Evolutionary conservation across 2,329 filamentous ascomycete genomes (phyloP), one percentile per base, ranked within the genome.

Genomic region (Gnomoniopsis sp.): DNA sequence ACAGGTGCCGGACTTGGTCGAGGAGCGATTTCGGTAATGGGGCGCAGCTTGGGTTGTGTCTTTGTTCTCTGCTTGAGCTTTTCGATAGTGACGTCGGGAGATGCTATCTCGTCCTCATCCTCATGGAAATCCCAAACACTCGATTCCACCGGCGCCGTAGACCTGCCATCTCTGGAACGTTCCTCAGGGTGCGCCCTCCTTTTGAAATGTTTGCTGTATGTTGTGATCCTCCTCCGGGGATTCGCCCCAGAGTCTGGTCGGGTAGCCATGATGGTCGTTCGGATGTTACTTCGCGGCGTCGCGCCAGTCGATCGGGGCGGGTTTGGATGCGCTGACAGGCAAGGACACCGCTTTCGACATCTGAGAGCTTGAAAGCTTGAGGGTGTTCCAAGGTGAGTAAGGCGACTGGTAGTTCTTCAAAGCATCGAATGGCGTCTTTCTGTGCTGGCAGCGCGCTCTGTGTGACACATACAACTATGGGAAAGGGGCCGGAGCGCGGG

Each of bases 131-230:
- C 60, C 60, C 60, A 62, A 26, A 62, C 51, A 49, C 60, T 62
- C 6, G 60, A 57, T 52, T 62, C 60, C 21, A 54, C 53, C 33
- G 60, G 60, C 8, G 60, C 60, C 26, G 60, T 62, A 3, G 51
- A 53, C 8, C 60, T 51, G 22, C 60, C 60, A 52, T 62, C 47
- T 43, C 47, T 53, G 17, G 53, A 41, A 38, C 50, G 52, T 49
- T 59, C 52, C 41, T 62, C 58, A 2, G 63, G 43, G 21, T 62
- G 63, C 19, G 59, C 36, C 38, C 64, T 65, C 49, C 65, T 62
- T 26, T 65, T 67, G 17, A 65, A 60, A 26, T 65, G 56, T 54
- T 66, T 71, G 43, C 70, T 69, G 49, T 72, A 72, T n/a, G 70
- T 68, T 6, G 65, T 63, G 26, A 67, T 55, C 55, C 67, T 70